These are phyloP conservation scores for Blastobotrys niveus DNA, from an alignment of 1,139 yeast species.

Conservation along the genomic window DNA sequence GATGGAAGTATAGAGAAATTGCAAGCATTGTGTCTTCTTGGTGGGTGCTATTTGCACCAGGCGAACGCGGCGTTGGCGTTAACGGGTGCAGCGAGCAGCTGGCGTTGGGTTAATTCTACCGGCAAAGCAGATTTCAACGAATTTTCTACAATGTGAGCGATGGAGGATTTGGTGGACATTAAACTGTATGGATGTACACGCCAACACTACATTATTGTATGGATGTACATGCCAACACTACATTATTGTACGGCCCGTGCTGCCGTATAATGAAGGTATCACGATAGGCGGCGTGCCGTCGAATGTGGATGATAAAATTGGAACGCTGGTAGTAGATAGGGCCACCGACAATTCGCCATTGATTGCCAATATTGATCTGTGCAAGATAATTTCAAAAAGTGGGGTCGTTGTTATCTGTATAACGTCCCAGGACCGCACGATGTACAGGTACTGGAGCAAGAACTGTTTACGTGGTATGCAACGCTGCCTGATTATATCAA, in stretches of 20 bases:
- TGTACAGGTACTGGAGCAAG: background rate
- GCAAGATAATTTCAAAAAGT: background rate
- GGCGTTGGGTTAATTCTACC: background rate
- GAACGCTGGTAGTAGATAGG: background rate
- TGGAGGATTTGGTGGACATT: slow-evolving; percentile 1
- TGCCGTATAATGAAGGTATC: background rate
- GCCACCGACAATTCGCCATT: background rate
- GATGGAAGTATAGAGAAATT: slow-evolving; percentile 2
- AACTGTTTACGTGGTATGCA: slow-evolving; percentile 1
- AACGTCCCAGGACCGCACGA: background rate
- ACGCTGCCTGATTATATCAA: background rate
- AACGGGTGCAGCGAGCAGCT: slow-evolving; percentile 1
- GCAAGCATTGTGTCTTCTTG: slow-evolving; percentile 1
- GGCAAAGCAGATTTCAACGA: background rate
- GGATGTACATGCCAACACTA: background rate
- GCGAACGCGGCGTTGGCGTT: slow-evolving; percentile 3
- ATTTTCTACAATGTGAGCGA: background rate
- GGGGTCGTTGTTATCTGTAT: background rate
- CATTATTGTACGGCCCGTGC: slow-evolving; percentile 3
- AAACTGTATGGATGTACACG: slow-evolving; percentile 2
- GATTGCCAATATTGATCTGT: background rate
- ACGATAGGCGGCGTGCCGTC: background rate
- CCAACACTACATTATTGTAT: slow-evolving; percentile 1
- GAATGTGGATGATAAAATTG: background rate
- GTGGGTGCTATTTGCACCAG: slow-evolving; percentile 6